Evolutionary conservation across 768 basidiomycete genomes (phyloP).

Genomic region (Auriscalpium orientale): DNA sequence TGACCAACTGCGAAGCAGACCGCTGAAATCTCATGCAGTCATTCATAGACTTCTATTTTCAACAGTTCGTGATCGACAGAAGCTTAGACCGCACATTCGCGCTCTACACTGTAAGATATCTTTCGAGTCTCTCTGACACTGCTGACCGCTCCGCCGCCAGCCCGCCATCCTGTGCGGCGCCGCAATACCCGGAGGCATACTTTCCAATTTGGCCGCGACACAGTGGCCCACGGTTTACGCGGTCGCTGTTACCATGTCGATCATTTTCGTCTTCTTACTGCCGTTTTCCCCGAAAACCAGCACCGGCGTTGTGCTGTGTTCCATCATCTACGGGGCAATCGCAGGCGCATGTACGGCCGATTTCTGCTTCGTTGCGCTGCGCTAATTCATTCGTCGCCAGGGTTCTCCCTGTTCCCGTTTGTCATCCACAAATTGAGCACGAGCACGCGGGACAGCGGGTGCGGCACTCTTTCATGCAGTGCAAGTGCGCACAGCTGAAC

Average conservation of each 20-base stretch:
- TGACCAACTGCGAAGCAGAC: no score
- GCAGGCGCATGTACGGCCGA: background rate
- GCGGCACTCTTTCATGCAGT: background rate
- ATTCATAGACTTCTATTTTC: conserved; percentile 18
- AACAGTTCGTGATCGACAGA: conserved; percentile 16
- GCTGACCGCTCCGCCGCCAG: conserved; percentile 17
- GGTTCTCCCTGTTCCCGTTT: conserved; percentile 9
- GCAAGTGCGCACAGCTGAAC: no score
- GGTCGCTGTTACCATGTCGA: no score
- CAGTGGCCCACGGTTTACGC: no score
- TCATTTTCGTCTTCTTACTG: no score
- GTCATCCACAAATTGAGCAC: background rate
- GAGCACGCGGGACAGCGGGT: conserved; percentile 1
- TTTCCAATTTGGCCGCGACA: no score
- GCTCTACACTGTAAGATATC: conserved; percentile 17
- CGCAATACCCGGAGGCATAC: conserved; percentile 37
- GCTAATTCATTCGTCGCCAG: conserved; percentile 2
- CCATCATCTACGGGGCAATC: no score
- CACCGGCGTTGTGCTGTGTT: no score
- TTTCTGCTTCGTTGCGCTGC: background rate
- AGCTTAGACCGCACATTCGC: conserved; percentile 13
- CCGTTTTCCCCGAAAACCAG: no score
- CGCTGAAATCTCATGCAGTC: no score
- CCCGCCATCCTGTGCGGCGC: conserved; percentile 46
- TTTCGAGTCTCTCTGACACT: background rate